Percentiles rank a stretch among this genome's conserved stretches.
Evolutionary conservation across 129 eudicot genomes (phyloP).

Genomic region (Dittrichia graveolens): DNA sequence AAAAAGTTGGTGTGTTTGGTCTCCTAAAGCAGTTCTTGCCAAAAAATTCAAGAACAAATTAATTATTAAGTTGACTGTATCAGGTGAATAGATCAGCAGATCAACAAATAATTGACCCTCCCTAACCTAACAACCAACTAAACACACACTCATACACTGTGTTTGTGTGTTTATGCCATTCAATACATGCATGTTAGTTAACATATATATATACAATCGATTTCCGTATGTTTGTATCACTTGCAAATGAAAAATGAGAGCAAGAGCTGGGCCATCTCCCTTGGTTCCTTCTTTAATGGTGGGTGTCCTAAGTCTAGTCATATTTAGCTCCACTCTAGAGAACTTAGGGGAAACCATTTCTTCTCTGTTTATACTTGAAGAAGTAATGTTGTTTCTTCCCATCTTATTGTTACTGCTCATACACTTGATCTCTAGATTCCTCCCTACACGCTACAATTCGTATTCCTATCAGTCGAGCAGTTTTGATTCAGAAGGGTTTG

Average conservation of each 20-base stretch:
- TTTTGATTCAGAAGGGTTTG: slow-evolving; percentile 45
- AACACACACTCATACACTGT: not conserved
- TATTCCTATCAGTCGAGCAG: slow-evolving; percentile 27
- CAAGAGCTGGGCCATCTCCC: slow-evolving; percentile 44
- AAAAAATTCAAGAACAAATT: not conserved
- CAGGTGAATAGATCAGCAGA: slow-evolving; percentile 22
- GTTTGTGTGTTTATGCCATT: no score
- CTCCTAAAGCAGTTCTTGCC: not conserved
- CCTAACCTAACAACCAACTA: slow-evolving; percentile 4
- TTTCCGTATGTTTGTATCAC: not conserved
- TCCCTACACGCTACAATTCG: slow-evolving; percentile 13
- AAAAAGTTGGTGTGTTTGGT: slow-evolving; percentile 2
- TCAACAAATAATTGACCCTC: slow-evolving; percentile 36
- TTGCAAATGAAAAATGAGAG: slow-evolving; percentile 26
- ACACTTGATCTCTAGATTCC: slow-evolving; percentile 38
- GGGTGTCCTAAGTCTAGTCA: slow-evolving; percentile 45
- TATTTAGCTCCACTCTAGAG: slow-evolving; percentile 41
- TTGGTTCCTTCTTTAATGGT: slow-evolving; percentile 53
- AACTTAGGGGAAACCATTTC: slow-evolving; percentile 28
- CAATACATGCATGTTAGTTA: not conserved
- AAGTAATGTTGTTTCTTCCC: slow-evolving; percentile 33
- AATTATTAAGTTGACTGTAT: slow-evolving; percentile 8
- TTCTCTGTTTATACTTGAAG: slow-evolving; percentile 29
- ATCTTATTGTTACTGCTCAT: slow-evolving; percentile 39
- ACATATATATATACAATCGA: not conserved